These are phyloP conservation scores for Tetradesmus lagerheimii DNA, from an alignment of 139 green algal species.

Conservation along the genomic window DNA sequence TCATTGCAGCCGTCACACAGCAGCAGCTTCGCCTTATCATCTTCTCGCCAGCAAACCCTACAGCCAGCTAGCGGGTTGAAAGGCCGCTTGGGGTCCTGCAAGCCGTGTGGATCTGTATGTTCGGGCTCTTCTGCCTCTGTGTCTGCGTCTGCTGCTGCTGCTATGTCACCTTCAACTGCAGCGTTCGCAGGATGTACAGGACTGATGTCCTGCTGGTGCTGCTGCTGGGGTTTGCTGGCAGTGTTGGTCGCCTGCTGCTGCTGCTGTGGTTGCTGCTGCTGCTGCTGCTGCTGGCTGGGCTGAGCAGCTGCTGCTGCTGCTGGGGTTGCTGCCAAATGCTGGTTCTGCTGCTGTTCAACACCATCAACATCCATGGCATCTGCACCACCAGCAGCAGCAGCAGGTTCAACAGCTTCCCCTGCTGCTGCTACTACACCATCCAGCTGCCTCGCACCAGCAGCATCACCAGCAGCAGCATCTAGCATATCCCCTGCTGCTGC, in stretches of 20 bases:
- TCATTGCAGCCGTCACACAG: slow-evolving; percentile 80
- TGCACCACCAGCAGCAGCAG: neutral
- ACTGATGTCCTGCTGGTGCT: neutral
- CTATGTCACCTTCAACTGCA: neutral
- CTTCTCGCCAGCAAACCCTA: slow-evolving; percentile 78
- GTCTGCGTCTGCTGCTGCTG: neutral
- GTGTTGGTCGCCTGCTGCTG: neutral
- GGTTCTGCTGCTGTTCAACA: slow-evolving; percentile 8
- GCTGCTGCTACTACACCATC: neutral
- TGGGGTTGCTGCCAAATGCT: neutral
- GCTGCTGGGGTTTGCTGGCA: neutral
- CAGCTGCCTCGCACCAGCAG: neutral
- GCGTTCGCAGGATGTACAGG: neutral
- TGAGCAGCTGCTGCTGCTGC: slow-evolving; percentile 27
- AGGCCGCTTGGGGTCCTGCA: slow-evolving; percentile 37
- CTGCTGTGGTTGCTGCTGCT: slow-evolving; percentile 16
- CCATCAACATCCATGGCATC: neutral
- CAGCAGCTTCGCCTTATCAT: slow-evolving; percentile 68
- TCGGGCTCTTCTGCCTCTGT: neutral
- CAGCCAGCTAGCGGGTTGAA: slow-evolving; percentile 56
- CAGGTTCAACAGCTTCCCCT: neutral
- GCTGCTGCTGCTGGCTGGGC: neutral
- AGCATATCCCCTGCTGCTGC: neutral
- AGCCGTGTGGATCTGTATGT: slow-evolving; percentile 2
- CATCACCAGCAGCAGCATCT: neutral